Evolutionary conservation across 352 stramenopile species (phyloP).

Genomic region (Globisporangium cylindrosporum): DNA sequence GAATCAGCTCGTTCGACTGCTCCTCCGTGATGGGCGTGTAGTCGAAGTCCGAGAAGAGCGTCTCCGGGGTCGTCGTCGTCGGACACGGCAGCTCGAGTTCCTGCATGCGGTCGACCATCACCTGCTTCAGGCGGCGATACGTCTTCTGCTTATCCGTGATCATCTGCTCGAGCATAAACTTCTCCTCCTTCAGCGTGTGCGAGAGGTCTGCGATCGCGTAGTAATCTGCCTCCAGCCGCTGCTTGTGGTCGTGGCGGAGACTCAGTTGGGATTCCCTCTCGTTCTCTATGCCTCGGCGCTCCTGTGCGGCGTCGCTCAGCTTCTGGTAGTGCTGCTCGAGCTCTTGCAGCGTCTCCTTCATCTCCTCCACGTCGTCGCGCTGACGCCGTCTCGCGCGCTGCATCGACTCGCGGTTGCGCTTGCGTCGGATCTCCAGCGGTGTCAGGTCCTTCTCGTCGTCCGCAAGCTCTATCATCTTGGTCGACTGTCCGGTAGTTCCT

Average conservation of each 20-base stretch:
- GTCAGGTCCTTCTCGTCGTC: slow-evolving; percentile 37
- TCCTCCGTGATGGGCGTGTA: slow-evolving; percentile 54
- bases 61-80: slow-evolving; percentile 25
- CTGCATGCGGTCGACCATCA: slow-evolving; percentile 33
- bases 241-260: neutral
- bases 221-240: slow-evolving; percentile 42
- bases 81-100: slow-evolving; percentile 46
- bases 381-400: slow-evolving; percentile 41
- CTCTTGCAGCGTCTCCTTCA: slow-evolving; percentile 44
- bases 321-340: slow-evolving; percentile 44
- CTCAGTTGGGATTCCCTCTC: neutral
- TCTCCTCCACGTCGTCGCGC: slow-evolving; percentile 45
- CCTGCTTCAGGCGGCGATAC: slow-evolving; percentile 22
- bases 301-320: slow-evolving; percentile 34
- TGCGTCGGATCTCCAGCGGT: slow-evolving; percentile 46
- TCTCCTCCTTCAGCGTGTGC: slow-evolving; percentile 54
- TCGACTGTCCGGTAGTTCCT: neutral
- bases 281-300: slow-evolving; percentile 13
- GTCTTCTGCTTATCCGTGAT: slow-evolving; percentile 24
- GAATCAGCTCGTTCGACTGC: slow-evolving; percentile 50
- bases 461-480: slow-evolving; percentile 8
- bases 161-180: slow-evolving; percentile 48
- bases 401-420: slow-evolving; percentile 59
- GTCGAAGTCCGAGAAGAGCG: slow-evolving; percentile 38
- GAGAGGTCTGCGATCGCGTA: slow-evolving; percentile 50